These are phyloP conservation scores for Boletellus sp. DNA, from an alignment of 768 basidiomycete species.

Conservation along the genomic window DNA sequence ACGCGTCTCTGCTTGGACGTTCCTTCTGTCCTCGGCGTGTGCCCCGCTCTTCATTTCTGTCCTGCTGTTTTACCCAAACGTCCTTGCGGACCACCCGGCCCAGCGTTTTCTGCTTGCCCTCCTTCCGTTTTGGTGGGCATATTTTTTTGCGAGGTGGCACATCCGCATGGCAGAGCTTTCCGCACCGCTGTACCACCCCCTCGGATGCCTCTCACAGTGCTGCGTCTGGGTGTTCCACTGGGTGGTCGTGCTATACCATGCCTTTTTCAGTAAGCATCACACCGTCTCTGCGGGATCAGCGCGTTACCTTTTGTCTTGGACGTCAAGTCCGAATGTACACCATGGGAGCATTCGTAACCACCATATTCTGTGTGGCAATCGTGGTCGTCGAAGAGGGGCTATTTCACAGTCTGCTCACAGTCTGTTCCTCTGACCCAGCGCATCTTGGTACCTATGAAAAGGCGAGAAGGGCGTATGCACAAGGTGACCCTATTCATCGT, in stretches of 20 bases:
- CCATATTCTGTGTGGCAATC: conserved; percentile 15
- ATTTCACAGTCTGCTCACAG: conserved; percentile 19
- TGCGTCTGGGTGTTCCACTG: conserved; percentile 25
- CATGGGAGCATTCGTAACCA: conserved; percentile 14
- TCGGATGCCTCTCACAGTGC: conserved; percentile 24
- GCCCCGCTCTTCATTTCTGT: conserved; percentile 16
- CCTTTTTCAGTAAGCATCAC: conserved; percentile 16
- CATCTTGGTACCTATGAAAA: conserved; percentile 19
- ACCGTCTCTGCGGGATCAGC: background rate
- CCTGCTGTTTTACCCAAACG: conserved; percentile 10
- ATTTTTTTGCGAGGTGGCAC: conserved; percentile 18
- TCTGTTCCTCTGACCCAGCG: conserved; percentile 2
- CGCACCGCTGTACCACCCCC: conserved; percentile 22
- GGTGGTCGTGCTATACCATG: conserved; percentile 15
- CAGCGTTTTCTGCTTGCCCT: conserved; percentile 22
- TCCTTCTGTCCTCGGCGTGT: conserved; percentile 14
- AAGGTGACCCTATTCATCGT: conserved; percentile 1
- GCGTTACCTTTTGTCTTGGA: background rate
- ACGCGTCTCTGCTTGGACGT: background rate
- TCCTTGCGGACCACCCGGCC: conserved; percentile 8
- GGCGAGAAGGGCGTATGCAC: conserved; percentile 12
- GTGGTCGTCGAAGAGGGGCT: conserved; percentile 16
- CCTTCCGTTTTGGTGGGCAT: conserved; percentile 20
- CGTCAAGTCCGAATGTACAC: conserved; percentile 14
- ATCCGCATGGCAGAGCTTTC: conserved; percentile 18